These are phyloP conservation scores for Monilinia fructicola DNA, from an alignment of 2,329 filamentous ascomycete species.

Conservation along the genomic window DNA sequence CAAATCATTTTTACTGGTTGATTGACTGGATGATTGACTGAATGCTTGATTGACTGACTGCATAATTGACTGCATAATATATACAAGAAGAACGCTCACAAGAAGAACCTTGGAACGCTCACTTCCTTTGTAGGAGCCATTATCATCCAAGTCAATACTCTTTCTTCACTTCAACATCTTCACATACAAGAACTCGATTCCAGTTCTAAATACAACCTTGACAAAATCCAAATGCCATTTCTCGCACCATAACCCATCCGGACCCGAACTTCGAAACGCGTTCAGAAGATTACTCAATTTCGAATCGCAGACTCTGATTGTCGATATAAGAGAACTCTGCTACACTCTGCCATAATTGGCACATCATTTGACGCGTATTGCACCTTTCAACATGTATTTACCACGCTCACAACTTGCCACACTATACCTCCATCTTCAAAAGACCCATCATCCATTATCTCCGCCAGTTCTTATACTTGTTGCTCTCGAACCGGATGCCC, in stretches of 20 bases:
- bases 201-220: neutral
- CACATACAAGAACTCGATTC: neutral
- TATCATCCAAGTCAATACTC: neutral
- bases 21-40: neutral
- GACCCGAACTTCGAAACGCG: constrained; percentile 5
- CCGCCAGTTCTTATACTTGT: constrained; percentile 89
- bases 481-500: constrained; percentile 89
- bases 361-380: constrained; percentile 27
- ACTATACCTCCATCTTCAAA: constrained; percentile 85
- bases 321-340: neutral
- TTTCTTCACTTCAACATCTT: neutral
- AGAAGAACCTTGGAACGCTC: no score
- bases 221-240: constrained; percentile 7
- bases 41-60: neutral
- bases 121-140: neutral
- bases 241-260: constrained; percentile 1
- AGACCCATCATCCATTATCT: constrained; percentile 82
- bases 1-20: neutral
- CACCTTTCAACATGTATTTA: constrained; percentile 72
- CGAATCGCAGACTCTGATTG: neutral
- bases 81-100: constrained; percentile 5
- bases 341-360: constrained; percentile 19
- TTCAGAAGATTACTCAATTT: neutral
- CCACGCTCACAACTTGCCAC: constrained; percentile 85
- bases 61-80: no score